phyloP scores from a whole-genome alignment of 2,329 filamentous ascomycete species.

The Stagonosporopsis cucurbitacearum region DNA sequence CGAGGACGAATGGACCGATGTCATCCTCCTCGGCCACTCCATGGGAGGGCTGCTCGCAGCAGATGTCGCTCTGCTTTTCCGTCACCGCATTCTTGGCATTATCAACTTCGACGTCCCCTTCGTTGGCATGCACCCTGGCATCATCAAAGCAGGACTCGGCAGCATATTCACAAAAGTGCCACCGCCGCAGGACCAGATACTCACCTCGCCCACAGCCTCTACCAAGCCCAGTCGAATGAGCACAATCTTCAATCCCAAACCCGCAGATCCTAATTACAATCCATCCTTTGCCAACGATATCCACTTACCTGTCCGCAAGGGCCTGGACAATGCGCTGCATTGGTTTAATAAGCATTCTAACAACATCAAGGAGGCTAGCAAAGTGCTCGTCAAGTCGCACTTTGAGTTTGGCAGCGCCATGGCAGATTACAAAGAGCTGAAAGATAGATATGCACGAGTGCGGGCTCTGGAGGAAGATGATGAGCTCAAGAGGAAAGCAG shows the following conservation, averaged over 20 bases:
- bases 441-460: constrained; percentile 71
- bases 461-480: constrained; percentile 76
- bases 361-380: constrained; percentile 72
- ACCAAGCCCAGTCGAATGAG: constrained; percentile 41
- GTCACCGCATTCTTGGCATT: constrained; percentile 79
- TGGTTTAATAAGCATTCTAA: constrained; percentile 85
- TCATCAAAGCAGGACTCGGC: constrained; percentile 79
- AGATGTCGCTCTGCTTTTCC: constrained; percentile 76
- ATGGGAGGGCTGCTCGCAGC: constrained; percentile 87
- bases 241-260: constrained; percentile 48
- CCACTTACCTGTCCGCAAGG: constrained; percentile 70
- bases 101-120: constrained; percentile 87
- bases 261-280: constrained; percentile 71
- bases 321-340: constrained; percentile 70
- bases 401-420: constrained; percentile 83
- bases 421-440: constrained; percentile 75
- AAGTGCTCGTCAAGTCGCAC: constrained; percentile 77
- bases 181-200: constrained; percentile 33
- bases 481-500: constrained; percentile 44
- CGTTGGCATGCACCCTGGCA: constrained; percentile 85
- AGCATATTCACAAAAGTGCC: constrained; percentile 70
- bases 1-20: constrained; percentile 74
- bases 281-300: constrained; percentile 78
- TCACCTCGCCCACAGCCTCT: constrained; percentile 19
- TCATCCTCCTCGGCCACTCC: constrained; percentile 84